A percentile compares a stretch with the other conserved stretches of the same genome.
Evolutionary conservation across 768 basidiomycete genomes (phyloP).

Genomic region (Boletus rufocinnamomeus): DNA sequence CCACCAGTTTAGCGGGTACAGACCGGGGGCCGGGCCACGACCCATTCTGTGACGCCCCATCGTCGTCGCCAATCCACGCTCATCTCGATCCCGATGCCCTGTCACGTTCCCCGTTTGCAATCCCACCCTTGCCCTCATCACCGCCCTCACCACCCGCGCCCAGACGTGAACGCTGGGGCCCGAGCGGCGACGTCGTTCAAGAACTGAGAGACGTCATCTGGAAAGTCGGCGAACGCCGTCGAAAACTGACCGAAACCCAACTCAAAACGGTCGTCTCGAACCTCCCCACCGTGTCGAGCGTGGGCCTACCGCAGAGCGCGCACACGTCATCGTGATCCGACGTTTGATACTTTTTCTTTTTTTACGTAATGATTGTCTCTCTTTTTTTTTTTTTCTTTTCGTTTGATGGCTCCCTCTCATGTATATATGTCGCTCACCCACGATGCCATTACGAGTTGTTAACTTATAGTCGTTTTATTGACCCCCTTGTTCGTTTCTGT

Average conservation of each 20-base stretch:
- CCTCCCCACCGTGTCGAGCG: background rate
- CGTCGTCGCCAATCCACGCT: background rate
- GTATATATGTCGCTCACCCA: background rate
- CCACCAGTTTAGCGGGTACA: background rate
- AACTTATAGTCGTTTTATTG: slow-evolving; percentile 14
- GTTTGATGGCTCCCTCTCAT: too few species aligned
- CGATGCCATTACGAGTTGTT: background rate
- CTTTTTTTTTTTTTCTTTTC: too few species aligned
- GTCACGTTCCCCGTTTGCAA: background rate
- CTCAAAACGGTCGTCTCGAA: slow-evolving; percentile 1
- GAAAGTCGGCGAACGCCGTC: slow-evolving; percentile 74
- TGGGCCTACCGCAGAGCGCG: background rate
- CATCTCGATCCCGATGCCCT: slow-evolving; percentile 19
- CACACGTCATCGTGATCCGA: background rate
- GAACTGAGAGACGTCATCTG: slow-evolving; percentile 86
- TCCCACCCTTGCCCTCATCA: too few species aligned
- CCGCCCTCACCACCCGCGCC: background rate
- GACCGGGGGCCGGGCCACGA: background rate
- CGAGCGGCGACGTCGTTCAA: slow-evolving; percentile 77
- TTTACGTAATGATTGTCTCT: too few species aligned
- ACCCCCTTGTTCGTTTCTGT: background rate
- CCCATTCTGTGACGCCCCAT: background rate
- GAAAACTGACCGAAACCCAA: slow-evolving; percentile 45
- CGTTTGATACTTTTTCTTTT: too few species aligned
- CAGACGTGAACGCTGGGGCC: slow-evolving; percentile 59